Evolutionary conservation across 345 rosid species (phyloP).

Genomic region (Geranium brycei): DNA sequence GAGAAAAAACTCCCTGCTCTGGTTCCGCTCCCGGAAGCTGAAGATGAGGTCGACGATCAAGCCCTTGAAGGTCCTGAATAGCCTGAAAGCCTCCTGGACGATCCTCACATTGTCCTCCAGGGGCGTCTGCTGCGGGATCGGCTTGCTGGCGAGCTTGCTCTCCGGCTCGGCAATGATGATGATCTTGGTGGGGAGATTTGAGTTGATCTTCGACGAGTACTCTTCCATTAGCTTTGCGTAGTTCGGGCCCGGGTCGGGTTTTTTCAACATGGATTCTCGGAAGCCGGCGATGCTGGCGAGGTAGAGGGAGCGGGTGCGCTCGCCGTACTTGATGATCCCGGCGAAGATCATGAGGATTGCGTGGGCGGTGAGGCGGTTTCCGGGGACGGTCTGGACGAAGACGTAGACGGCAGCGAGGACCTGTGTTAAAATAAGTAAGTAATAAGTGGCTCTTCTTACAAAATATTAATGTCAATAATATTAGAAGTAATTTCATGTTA

Average conservation of each 20-base stretch:
- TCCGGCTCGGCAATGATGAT: background rate
- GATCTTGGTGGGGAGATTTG: background rate
- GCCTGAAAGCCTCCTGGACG: slow-evolving; percentile 3
- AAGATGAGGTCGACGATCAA: slow-evolving; percentile 5
- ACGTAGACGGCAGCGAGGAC: slow-evolving; percentile 22
- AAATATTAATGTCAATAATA: no score
- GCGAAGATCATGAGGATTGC: slow-evolving; percentile 10
- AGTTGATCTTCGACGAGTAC: background rate
- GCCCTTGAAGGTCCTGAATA: background rate
- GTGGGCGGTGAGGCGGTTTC: background rate
- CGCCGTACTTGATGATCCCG: slow-evolving; percentile 14
- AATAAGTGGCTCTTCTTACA: no score
- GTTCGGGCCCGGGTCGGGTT: slow-evolving; percentile 5
- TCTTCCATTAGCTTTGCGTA: slow-evolving; percentile 8
- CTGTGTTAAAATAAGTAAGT: no score
- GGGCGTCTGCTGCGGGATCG: background rate
- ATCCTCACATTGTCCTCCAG: background rate
- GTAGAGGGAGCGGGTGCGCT: slow-evolving; percentile 10
- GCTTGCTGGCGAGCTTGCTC: background rate
- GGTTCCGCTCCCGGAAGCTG: slow-evolving; percentile 1
- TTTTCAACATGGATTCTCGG: slow-evolving; percentile 4
- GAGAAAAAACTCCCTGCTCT: slow-evolving; percentile 1
- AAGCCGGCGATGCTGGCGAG: slow-evolving; percentile 9
- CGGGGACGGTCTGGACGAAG: slow-evolving; percentile 2
- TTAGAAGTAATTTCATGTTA: no score